A percentile compares a stretch with the other conserved stretches of the same genome.
Evolutionary conservation across 2,329 filamentous ascomycete species (phyloP).

Genomic region (Apiospora arundinis): DNA sequence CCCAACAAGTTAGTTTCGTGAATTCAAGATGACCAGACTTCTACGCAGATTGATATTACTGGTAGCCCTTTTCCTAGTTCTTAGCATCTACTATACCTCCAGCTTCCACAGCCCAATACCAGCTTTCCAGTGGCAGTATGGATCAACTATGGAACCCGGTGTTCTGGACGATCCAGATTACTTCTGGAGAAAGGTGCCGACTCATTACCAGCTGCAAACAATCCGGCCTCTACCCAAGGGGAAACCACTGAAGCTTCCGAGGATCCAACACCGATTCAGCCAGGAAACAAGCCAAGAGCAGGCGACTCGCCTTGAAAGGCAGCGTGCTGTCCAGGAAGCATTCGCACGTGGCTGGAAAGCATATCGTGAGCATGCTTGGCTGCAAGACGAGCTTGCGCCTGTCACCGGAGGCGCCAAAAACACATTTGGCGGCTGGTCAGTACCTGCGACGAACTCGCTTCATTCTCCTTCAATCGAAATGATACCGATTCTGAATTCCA

Average conservation of each 20-base stretch:
- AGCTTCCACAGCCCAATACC: neutral
- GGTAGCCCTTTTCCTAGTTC: neutral
- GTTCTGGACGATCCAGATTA: slow-evolving; percentile 33
- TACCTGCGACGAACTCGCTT: neutral
- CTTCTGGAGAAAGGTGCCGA: slow-evolving; percentile 36
- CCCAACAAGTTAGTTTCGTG: neutral
- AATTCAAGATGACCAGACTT: neutral
- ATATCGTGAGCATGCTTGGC: slow-evolving; percentile 49
- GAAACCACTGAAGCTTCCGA: slow-evolving; percentile 30
- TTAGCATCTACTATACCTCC: neutral
- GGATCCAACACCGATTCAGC: slow-evolving; percentile 31
- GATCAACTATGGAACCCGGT: slow-evolving; percentile 12
- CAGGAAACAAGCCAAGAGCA: slow-evolving; percentile 29
- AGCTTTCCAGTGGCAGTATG: neutral
- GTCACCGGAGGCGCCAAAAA: slow-evolving; percentile 47
- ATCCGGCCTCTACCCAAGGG: slow-evolving; percentile 33
- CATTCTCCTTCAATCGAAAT: too few relatives aligned
- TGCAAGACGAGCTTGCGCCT: slow-evolving; percentile 50
- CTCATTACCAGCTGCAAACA: slow-evolving; percentile 32
- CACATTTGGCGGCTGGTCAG: slow-evolving; percentile 50
- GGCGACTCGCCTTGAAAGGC: slow-evolving; percentile 29
- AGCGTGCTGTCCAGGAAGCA: slow-evolving; percentile 30
- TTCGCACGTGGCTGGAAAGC: slow-evolving; percentile 43
- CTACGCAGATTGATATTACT: neutral
- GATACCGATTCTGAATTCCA: neutral